A percentile compares a stretch with the other conserved stretches of the same genome.
Evolutionary conservation across 495 filamentous ascomycete species (phyloP).

Genomic region (Aspergillus conjunctus): DNA sequence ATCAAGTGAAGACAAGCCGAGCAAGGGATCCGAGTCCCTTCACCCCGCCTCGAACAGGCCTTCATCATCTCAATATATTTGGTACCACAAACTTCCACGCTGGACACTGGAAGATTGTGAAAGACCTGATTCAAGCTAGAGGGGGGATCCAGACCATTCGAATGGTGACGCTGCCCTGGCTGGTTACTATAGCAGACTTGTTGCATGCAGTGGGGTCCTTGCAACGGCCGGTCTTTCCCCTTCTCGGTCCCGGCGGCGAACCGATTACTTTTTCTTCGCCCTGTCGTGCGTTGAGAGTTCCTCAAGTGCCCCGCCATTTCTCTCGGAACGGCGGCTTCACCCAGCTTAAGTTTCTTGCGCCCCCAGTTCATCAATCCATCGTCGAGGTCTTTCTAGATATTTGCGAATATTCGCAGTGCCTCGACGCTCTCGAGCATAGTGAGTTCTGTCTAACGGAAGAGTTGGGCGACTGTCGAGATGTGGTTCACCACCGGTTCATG

Average conservation of each 20-base stretch:
- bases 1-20: background rate
- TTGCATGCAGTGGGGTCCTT: conserved; percentile 1
- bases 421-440: background rate
- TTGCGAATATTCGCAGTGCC: conserved; percentile 4
- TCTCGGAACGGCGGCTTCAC: conserved; percentile 3
- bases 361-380: background rate
- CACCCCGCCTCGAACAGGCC: background rate
- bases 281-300: background rate
- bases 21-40: background rate
- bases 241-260: background rate
- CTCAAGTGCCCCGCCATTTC: conserved; percentile 1
- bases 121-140: background rate
- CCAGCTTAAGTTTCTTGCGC: background rate
- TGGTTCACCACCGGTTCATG: conserved; percentile 10
- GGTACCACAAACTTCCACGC: conserved; percentile 4
- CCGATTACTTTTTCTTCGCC: background rate
- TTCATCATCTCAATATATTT: conserved; percentile 7
- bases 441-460: background rate
- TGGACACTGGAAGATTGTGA: background rate
- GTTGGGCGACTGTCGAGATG: conserved; percentile 3
- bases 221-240: background rate
- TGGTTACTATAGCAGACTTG: background rate
- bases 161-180: conserved; percentile 5
- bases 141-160: background rate
- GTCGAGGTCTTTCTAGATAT: conserved; percentile 1